These are phyloP conservation scores for Flueggea neowawraea DNA, from an alignment of 441 rosid species.

Conservation along the genomic window DNA sequence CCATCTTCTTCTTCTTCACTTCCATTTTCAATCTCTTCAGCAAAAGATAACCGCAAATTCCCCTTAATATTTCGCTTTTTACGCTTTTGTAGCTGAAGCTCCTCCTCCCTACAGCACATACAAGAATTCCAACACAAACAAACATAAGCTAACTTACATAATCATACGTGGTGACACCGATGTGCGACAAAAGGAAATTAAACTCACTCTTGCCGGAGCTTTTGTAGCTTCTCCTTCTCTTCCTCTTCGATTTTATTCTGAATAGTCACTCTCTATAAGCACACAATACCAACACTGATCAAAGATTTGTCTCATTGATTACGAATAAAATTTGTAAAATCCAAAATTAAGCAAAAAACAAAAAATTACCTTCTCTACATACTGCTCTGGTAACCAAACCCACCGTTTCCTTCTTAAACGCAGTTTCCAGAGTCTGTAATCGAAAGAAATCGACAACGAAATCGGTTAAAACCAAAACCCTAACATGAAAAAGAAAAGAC, in stretches of 20 bases:
- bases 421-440: constrained; percentile 23
- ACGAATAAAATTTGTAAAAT: no score
- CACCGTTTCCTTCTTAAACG: constrained; percentile 93
- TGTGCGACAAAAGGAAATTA: background rate
- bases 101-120: constrained; percentile 68
- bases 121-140: constrained; percentile 1
- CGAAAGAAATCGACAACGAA: background rate
- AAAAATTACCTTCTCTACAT: constrained; percentile 78
- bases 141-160: constrained; percentile 1
- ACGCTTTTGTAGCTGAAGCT: constrained; percentile 77
- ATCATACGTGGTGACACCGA: background rate
- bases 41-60: constrained; percentile 72
- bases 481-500: background rate
- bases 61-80: constrained; percentile 86
- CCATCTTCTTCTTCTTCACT: constrained; percentile 79
- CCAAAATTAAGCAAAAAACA: no score
- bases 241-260: constrained; percentile 93
- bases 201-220: constrained; percentile 88
- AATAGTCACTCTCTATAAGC: constrained; percentile 78
- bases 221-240: constrained; percentile 93
- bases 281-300: background rate
- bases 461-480: background rate
- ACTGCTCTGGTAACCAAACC: constrained; percentile 94
- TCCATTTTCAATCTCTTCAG: constrained; percentile 78
- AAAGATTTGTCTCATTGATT: no score